Base-by-base conservation (phyloP, 2,329 filamentous ascomycete species). In the Diaporthe sp. region DNA sequence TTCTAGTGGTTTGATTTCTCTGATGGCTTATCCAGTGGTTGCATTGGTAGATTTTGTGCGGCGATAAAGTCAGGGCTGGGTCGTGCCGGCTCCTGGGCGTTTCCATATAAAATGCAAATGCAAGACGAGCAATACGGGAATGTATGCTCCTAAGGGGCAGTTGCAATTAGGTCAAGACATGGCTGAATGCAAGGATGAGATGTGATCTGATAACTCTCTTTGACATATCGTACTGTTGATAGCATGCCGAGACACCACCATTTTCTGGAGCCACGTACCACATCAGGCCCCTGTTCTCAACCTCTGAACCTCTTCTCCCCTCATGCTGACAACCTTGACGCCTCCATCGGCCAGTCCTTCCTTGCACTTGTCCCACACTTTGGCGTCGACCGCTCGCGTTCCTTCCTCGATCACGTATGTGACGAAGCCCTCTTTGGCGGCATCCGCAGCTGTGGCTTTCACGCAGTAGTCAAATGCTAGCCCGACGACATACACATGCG, bases 391-490 rank as follows among this genome's bases (percentile, higher is more conserved):
- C 6, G 94, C 89, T 81, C 88, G 92, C 7, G 94, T 96, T 12
- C 88, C 95, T 79, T 98, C 95, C 78, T 92, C 90, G 4, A 98
- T 86, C 33, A 98, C 89, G 82, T 89, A 94, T 5, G 93, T 94
- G 78, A 83, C 86, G 81, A 97, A 98, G 0, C 96, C 96, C 78
- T 94, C 92, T 77, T 88, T 89, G 3, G 84, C 87, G 0, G 96
- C 92, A 86, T 98, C 94, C 68, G 95, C 84, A 0, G 96, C 96
- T 22, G 95, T 97, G 76, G 85, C 89, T 81, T 91, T 93, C 72
- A 98, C 96, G 82, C 97, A 99, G 82, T 94, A 98, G 83, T 98
- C 97, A 25, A 91, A 92, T 4, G 97, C 96, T 72, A 99, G 82
- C 0, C 97, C 97, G 1, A 95, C 95, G 30, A 97, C 90, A 82